Conservation (phyloP, 2,329 filamentous ascomycete species). For the Coniochaeta sp. region DNA sequence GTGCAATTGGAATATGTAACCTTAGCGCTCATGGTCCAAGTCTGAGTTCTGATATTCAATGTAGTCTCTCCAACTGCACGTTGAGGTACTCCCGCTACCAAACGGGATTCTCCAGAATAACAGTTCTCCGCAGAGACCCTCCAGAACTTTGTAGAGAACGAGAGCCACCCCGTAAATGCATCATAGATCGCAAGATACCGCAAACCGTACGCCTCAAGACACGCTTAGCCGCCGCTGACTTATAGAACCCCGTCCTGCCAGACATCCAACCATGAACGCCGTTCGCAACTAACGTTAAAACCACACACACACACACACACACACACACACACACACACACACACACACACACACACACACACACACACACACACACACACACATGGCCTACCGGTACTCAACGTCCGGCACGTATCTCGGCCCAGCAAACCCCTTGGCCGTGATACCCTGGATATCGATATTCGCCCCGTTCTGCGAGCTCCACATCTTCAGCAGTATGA, state of each 20-base stretch:
- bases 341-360: too few relatives aligned
- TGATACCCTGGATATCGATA: slow-evolving; percentile 83
- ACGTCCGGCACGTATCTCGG: slow-evolving; percentile 74
- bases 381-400: slow-evolving; percentile 27
- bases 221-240: not conserved
- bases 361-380: too few relatives aligned
- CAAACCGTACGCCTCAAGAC: too few relatives aligned
- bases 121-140: too few relatives aligned
- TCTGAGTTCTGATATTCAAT: not conserved
- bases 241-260: not conserved
- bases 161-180: too few relatives aligned
- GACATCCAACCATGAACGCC: not conserved
- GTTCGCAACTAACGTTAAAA: not conserved
- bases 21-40: not conserved
- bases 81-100: too few relatives aligned
- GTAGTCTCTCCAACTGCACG: too few relatives aligned
- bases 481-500: slow-evolving; percentile 87
- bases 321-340: too few relatives aligned
- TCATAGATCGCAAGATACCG: too few relatives aligned
- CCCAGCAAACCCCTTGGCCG: slow-evolving; percentile 77
- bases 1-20: not conserved
- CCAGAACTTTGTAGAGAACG: too few relatives aligned
- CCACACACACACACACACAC: too few relatives aligned
- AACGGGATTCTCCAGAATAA: too few relatives aligned
- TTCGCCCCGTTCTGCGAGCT: slow-evolving; percentile 62